Evolutionary conservation across 805 yeast genomes (phyloP), one percentile per base, ranked within the genome.

Genomic region (Candida oleophila): DNA sequence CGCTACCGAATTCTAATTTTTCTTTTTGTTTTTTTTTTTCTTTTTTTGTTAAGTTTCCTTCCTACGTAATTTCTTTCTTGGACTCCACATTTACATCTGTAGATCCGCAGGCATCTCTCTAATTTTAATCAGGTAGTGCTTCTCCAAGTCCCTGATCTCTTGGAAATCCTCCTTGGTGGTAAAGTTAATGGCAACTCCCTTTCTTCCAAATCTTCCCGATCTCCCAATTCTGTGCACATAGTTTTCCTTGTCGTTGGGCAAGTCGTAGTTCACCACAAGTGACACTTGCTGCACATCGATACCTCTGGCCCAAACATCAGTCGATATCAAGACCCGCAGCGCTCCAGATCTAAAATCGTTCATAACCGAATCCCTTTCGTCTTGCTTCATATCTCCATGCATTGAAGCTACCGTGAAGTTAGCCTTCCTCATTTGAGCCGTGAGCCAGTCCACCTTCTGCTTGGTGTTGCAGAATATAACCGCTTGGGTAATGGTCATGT

Each of bases 221-320:
- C 99, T 85, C 69, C 99, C 99, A 56, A 92, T 92, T 73, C 99
- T 82, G 77, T 92, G 99, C 63, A 92, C 85, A 70, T 92, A 92
- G 79, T 92, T 92, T 71, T 92, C 98, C 65, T 85, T 83, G 78
- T 94, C 90, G 54, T 81, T 69, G 47, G 99, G 98, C 67, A 92
- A 74, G 70, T 92, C 99, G 73, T 88, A 92, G 79, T 92, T 92
- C 62, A 92, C 89, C 50, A 92, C 99, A 56, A 92, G 73, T 11
- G 97, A 91, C 42, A 92, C 97, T 66, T 92, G 98, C 76, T 92
- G 99, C 50, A 92, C 98, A 71, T 92, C 99, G 55, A 92, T 94
- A 65, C 99, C 99, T 72, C 99, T 81, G 43, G 99, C 99, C 85
- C 92, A 87, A 61, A 94, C 87, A 71, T 94, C 99, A 37, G 99